Percentiles rank a stretch among this genome's conserved stretches.
Evolutionary conservation across 257 asterid genomes (phyloP).

Genomic region (Plantago major): DNA sequence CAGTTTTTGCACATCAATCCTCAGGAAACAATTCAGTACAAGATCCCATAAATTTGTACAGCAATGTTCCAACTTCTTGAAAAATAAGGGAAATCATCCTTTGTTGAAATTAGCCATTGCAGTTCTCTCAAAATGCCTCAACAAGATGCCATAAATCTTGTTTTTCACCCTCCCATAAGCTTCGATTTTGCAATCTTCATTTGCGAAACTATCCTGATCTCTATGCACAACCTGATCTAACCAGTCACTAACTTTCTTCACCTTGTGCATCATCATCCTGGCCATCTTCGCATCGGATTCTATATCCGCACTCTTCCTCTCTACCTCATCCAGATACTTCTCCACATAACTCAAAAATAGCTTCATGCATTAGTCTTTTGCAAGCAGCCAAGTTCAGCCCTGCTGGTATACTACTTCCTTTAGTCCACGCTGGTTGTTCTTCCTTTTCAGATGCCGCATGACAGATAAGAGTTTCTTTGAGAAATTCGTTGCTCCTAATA

Average conservation of each 20-base stretch:
- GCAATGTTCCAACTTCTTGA: too few species aligned
- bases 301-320: slow-evolving; percentile 29
- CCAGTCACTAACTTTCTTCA: slow-evolving; percentile 65
- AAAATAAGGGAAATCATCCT: too few species aligned
- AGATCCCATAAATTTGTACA: too few species aligned
- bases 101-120: slow-evolving; percentile 27
- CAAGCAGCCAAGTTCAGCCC: slow-evolving; percentile 34
- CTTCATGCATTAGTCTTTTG: slow-evolving; percentile 47
- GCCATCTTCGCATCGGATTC: slow-evolving; percentile 34
- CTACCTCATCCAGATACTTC: slow-evolving; percentile 53
- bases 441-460: slow-evolving; percentile 25
- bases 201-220: slow-evolving; percentile 3
- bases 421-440: slow-evolving; percentile 32
- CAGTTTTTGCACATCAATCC: too few species aligned
- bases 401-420: slow-evolving; percentile 32
- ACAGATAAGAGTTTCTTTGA: background rate
- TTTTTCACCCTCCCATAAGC: slow-evolving; percentile 50
- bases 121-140: slow-evolving; percentile 65
- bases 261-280: slow-evolving; percentile 53
- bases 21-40: too few species aligned
- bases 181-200: slow-evolving; percentile 35
- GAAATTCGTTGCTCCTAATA: background rate
- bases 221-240: slow-evolving; percentile 39
- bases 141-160: slow-evolving; percentile 52
- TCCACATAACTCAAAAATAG: slow-evolving; percentile 46